Evolutionary conservation across 2,329 filamentous ascomycete species (phyloP), one percentile per base, ranked within the genome.

Genomic region (Lasiodiplodia citricola): DNA sequence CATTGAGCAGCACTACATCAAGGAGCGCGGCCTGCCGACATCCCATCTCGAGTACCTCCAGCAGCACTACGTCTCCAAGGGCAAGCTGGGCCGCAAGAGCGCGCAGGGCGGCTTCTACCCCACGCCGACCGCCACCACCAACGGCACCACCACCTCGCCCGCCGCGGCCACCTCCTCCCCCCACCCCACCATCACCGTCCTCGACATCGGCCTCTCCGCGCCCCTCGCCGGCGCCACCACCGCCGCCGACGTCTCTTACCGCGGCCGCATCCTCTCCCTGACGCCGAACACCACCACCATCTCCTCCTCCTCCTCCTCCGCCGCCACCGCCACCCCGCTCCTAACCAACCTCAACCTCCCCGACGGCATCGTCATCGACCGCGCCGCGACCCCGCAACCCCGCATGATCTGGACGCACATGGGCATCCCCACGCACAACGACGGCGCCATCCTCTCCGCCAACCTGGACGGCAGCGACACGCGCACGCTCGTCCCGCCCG

Each of bases 1-100:
- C 62, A 87, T 88, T 64, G 86, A 88, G 69, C 71, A 82, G 35
- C 83, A 87, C 69, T 87, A 88, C 72, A 78, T 87, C 67, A 71
- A 80, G 2, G 85, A 87, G 72, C 82, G 85, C 4, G 78, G 80
- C 0, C 76, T 87, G 0, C 72, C 78, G 2, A 64, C 75, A 0
- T 74, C 75, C 2, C 77, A 80, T 16, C 78, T 86, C 14, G 77
- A 85, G 67, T 87, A 78, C 69, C 75, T 87, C 2, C 75, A 80
- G 21, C 74, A 77, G 6, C 76, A 81, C 7, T 87, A 83, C 71
- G 74, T 87, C 52, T 75, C 80, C 16, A 70, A 83, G 6, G 84
- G 84, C 6, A 84, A 79, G 44, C 75, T 87, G 0, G 86, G 86
- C 2, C 72, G 69, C 16, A 87, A 86, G 72, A 13, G 71, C 72